Evolutionary conservation across 257 asterid genomes (phyloP), one percentile per base, ranked within the genome.

Genomic region (Jacaranda mimosifolia): DNA sequence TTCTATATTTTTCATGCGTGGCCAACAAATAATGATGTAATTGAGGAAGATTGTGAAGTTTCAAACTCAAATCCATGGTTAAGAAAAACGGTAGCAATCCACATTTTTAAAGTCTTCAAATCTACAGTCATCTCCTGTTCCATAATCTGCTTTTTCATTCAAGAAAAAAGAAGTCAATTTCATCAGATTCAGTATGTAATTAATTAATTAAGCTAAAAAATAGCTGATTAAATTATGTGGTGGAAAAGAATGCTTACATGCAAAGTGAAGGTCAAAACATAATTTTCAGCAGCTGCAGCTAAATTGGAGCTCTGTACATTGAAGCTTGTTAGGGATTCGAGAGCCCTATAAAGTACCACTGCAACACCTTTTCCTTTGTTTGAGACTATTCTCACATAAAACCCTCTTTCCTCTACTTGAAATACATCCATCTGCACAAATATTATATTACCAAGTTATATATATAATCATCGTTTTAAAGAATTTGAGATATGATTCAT

Each of bases 61-160:
- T 82, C 87, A 51, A 94, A 86, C 74, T 88, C 89, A 70, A 94
- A 94, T n/a, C 97, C 98, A 43, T 88, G 87, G 39, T 86, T 84
- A 42, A 88, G 86, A 72, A 90, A 86, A 62, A 88, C 80, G 36
- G 80, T 82, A 4, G 89, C 91, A 56, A 94, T 83, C 97, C 92
- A 87, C 40, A 87, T 84, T 90, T 90, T 87, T 90, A 90, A 35
- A 69, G 81, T 85, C 35, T 85, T 77, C 77, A 89, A 68, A 83
- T 79, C 68, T 17, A 88, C 70, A n/a, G 84, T 87, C 86, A 80
- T 68, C 75, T 84, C 86, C n/a, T 74, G 43, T 69, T 85, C 91
- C 74, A 52, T 77, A 13, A 86, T 87, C 98, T 92, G 91, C 18
- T 60, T 79, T 62, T 32, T 43, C 51, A 49, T 36, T 19, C 40